Conservation (phyloP, 805 yeast genomes). For the Nakazawaea populi region DNA sequence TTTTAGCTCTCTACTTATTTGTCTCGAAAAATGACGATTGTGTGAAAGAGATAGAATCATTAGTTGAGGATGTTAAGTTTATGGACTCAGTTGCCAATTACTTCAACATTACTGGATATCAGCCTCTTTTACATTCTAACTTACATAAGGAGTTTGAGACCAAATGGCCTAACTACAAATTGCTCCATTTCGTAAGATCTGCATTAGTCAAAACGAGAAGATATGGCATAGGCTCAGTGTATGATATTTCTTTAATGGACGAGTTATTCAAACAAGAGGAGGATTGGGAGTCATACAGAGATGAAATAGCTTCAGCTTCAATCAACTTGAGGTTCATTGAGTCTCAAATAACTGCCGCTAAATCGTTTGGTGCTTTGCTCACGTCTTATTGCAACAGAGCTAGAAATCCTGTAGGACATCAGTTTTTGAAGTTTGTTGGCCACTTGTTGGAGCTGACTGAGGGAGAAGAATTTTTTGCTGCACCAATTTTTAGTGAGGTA, state of each 20-base stretch:
- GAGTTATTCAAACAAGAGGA: conserved; percentile 37
- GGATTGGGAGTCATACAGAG: conserved; percentile 42
- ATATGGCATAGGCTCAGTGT: conserved; percentile 48
- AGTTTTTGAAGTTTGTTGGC: conserved; percentile 31
- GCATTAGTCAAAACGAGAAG: conserved; percentile 37
- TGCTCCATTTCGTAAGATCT: conserved; percentile 48
- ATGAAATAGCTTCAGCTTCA: conserved; percentile 51
- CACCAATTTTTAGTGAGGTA: conserved; percentile 41
- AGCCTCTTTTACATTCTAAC: conserved; percentile 19
- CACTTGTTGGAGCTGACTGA: conserved; percentile 44
- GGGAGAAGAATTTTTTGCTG: conserved; percentile 38
- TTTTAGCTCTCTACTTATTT: conserved; percentile 66
- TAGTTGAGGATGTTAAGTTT: conserved; percentile 34
- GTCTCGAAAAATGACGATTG: conserved; percentile 42
- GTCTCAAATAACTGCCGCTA: conserved; percentile 64
- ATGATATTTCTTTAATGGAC: conserved; percentile 60
- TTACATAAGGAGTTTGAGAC: conserved; percentile 39
- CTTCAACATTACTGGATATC: conserved; percentile 25
- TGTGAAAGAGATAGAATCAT: conserved; percentile 34
- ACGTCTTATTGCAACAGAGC: conserved; percentile 54
- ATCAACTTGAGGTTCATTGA: conserved; percentile 56
- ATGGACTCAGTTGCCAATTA: conserved; percentile 21
- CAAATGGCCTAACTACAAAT: conserved; percentile 39
- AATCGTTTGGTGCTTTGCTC: conserved; percentile 72
- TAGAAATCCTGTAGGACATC: conserved; percentile 18